phyloP scores from a whole-genome alignment of 257 asterid genomes.

The Solanum etuberosum region DNA sequence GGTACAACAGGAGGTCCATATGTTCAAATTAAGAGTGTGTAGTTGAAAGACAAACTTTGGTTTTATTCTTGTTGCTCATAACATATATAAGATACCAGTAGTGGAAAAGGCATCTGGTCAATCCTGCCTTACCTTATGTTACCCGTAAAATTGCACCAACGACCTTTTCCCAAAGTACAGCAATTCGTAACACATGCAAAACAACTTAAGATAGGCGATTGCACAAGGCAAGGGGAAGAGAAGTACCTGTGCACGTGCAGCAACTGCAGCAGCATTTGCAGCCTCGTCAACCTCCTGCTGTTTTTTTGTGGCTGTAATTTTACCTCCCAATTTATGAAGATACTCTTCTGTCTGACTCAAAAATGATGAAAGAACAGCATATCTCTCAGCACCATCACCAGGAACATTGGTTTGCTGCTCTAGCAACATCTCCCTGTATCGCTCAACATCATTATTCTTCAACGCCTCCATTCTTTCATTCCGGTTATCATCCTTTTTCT shows the following conservation, averaged over 20 bases:
- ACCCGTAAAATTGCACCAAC: not conserved
- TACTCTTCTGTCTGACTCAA: constrained; percentile 90
- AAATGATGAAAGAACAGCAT: constrained; percentile 89
- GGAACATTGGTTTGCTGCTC: constrained; percentile 81
- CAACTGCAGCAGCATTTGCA: constrained; percentile 72
- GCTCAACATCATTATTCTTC: constrained; percentile 95
- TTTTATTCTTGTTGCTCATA: not conserved
- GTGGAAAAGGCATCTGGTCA: not conserved
- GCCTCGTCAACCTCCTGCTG: constrained; percentile 99
- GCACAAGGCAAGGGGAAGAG: constrained; percentile 10
- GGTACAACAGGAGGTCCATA: not conserved
- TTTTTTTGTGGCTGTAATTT: constrained; percentile 90
- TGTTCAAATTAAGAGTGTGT: not conserved
- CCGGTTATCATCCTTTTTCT: constrained; percentile 83
- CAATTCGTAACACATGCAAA: not conserved
- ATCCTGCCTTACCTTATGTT: not conserved
- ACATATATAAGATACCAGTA: not conserved
- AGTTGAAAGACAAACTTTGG: not conserved
- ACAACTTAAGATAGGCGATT: not conserved
- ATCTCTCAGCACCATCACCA: constrained; percentile 97
- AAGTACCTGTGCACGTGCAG: constrained; percentile 84
- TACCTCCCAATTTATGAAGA: constrained; percentile 81
- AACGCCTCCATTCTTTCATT: constrained; percentile 96
- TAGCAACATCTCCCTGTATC: constrained; percentile 95
- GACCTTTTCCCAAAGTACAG: not conserved